phyloP scores from a whole-genome alignment of 2,329 filamentous ascomycete species.

The Clonostachys chloroleuca region DNA sequence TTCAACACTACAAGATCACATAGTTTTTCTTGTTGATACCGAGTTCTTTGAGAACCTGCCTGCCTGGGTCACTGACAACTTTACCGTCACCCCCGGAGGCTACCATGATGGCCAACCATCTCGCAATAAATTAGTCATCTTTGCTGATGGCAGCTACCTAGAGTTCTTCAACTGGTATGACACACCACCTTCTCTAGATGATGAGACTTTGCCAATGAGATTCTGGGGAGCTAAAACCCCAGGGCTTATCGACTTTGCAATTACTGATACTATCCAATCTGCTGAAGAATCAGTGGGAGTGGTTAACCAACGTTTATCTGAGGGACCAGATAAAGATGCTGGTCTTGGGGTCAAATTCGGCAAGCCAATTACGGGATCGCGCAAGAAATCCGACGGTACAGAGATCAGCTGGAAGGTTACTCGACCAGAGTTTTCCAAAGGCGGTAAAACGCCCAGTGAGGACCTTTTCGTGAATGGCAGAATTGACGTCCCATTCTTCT shows the following conservation, averaged over 20 bases:
- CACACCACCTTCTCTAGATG: not conserved
- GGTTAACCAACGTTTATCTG: not conserved
- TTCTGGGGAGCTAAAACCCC: not conserved
- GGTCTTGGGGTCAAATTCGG: not conserved
- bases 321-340: not conserved
- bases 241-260: not conserved
- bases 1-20: not conserved
- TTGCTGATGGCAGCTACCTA: not conserved
- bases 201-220: not conserved
- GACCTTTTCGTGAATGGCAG: not conserved
- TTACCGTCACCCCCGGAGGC: not conserved
- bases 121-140: not conserved
- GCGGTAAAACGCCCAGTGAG: not conserved
- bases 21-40: not conserved
- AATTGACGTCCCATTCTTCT: not conserved
- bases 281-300: not conserved
- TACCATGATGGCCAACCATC: not conserved
- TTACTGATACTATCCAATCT: not conserved
- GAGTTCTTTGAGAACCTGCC: not conserved
- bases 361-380: not conserved
- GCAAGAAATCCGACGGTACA: not conserved
- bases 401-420: not conserved
- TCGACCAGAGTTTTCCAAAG: not conserved
- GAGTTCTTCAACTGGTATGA: not conserved
- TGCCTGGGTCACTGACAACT: not conserved